Conservation (phyloP, 2,329 filamentous ascomycete genomes). For the Diaporthe eres region DNA sequence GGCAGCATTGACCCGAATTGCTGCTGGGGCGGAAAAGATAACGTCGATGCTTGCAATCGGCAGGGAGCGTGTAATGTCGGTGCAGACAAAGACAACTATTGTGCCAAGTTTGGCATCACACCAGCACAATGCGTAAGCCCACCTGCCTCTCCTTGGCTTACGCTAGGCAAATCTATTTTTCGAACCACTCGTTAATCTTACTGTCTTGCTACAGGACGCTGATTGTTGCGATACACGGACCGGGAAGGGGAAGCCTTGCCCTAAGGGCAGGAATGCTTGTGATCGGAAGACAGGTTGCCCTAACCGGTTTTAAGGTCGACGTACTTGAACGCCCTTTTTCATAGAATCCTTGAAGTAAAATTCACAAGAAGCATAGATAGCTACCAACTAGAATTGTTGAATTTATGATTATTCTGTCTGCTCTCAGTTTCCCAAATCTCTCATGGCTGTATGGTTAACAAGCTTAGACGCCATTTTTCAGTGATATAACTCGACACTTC, state of each 20-base stretch:
- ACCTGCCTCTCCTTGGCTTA: neutral
- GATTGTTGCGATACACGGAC: conserved; percentile 6
- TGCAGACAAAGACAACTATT: neutral
- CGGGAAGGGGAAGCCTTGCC: neutral
- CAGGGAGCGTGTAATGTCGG: neutral
- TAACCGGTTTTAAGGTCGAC: neutral
- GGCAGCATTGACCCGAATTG: neutral
- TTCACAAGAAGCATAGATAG: too few relatives aligned
- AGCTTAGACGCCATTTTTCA: too few relatives aligned
- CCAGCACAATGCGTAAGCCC: neutral
- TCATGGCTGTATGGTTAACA: too few relatives aligned
- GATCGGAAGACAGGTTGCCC: conserved; percentile 1
- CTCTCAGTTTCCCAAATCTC: too few relatives aligned
- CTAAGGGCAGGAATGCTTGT: conserved; percentile 2
- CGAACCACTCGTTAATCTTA: neutral
- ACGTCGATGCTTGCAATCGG: neutral
- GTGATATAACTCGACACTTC: too few relatives aligned
- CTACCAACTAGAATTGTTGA: too few relatives aligned
- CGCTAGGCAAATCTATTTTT: neutral
- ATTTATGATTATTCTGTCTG: too few relatives aligned
- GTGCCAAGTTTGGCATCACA: conserved; percentile 6
- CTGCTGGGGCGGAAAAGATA: conserved; percentile 4
- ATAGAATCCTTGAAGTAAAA: too few relatives aligned
- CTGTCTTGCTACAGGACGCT: neutral
- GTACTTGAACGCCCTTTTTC: too few relatives aligned